A percentile compares a stretch with the other conserved stretches of the same genome.
Evolutionary conservation across 441 rosid species (phyloP).

Genomic region (Adansonia madagascariensis): DNA sequence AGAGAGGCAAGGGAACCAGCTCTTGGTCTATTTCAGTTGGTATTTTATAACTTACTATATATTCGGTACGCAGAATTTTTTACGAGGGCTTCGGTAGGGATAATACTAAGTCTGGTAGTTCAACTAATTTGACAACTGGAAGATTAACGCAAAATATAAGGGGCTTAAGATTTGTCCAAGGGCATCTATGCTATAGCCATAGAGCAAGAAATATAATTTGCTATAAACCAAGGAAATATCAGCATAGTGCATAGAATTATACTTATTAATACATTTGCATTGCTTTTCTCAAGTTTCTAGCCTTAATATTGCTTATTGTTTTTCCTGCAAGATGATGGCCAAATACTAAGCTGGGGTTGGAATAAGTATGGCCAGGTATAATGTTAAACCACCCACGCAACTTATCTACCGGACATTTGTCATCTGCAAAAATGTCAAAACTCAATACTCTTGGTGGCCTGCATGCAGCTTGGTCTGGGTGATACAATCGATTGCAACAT

Average conservation of each 20-base stretch:
- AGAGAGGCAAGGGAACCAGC: neutral
- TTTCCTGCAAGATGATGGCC: conserved; percentile 53
- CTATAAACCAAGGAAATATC: neutral
- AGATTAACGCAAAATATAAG: neutral
- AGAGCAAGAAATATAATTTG: neutral
- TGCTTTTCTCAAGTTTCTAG: neutral
- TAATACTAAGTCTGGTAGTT: neutral
- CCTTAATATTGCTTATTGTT: neutral
- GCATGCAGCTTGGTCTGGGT: conserved; percentile 64
- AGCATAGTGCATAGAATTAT: neutral
- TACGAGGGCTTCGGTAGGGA: neutral
- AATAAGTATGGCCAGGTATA: conserved; percentile 83
- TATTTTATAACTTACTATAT: neutral
- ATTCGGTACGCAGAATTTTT: neutral
- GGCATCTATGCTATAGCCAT: neutral
- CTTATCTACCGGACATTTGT: neutral
- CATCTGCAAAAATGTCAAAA: neutral
- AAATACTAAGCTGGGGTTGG: conserved; percentile 80
- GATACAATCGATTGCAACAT: conserved; percentile 64
- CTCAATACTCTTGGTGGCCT: neutral
- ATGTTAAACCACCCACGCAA: neutral
- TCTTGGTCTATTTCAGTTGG: conserved; percentile 1
- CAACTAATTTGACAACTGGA: neutral
- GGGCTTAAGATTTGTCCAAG: neutral
- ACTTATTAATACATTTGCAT: neutral